Evolutionary conservation across 495 filamentous ascomycete genomes (phyloP), one percentile per base, ranked within the genome.

Genomic region (Xylaria cubensis): DNA sequence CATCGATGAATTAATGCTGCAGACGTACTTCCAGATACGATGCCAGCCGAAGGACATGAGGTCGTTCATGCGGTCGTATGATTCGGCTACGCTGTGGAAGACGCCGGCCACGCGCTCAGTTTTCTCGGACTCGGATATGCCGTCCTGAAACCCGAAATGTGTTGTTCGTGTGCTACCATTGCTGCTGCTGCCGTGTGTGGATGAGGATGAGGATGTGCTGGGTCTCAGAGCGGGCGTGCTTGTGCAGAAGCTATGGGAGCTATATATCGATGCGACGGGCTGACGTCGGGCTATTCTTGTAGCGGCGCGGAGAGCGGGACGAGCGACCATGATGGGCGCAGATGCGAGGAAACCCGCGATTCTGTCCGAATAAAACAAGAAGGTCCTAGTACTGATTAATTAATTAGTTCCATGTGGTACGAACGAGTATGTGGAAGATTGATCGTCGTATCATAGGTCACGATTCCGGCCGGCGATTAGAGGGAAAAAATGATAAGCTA

Each of bases 21-120:
- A 59, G 66, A 76, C 81, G 21, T 56, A 84, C 82, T 99, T 99
- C 96, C 96, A 99, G 62, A 98, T 85, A 19, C 96, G 93, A 82
- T 99, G 96, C 84, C 97, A 94, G 46, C 94, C 94, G 34, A 98
- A 90, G 53, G 95, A 98, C 96, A 99, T 98, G 64, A 98, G 89
- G 81, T 99, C 96, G 87, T 99, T 99, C 96, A 99, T 99, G 74
- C 90, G 90, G 80, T 98, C 95, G 86, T 96, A 91, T 36, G 91
- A 93, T 62, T 93, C 89, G 74, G 96, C 95, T 63, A 99, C 95
- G 79, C 93, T 97, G 82, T 94, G 96, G 86, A 98, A 99, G 72
- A 99, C 96, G 53, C 89, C 89, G 74, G 90, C 91, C 29, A 98
- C 96, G 24, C 78, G 79, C 75, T 84, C 79, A 39, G 76, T 78